Conservation (phyloP, 2,329 filamentous ascomycete species). For the Cladosporium sp. region DNA sequence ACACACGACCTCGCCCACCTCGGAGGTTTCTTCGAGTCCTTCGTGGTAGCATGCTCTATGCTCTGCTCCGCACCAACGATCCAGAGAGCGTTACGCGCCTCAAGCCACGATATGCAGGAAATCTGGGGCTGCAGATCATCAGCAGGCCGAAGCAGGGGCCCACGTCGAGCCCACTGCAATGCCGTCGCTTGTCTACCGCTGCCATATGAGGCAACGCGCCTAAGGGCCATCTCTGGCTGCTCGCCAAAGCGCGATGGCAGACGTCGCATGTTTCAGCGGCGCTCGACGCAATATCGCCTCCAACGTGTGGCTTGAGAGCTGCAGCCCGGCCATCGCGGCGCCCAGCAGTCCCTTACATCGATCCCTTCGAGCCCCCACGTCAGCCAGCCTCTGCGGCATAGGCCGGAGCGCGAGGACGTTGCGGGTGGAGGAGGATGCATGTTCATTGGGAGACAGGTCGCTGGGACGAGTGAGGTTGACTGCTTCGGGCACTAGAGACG, state of each 20-base stretch:
- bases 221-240: neutral
- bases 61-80: neutral
- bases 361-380: slow-evolving; percentile 2
- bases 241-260: neutral
- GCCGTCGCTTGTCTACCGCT: slow-evolving; percentile 4
- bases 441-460: neutral
- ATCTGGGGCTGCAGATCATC: slow-evolving; percentile 13
- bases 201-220: neutral
- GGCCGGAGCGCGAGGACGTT: neutral
- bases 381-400: slow-evolving; percentile 7
- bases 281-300: slow-evolving; percentile 2
- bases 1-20: neutral
- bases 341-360: slow-evolving; percentile 11
- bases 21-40: slow-evolving; percentile 1
- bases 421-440: neutral
- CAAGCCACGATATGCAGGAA: slow-evolving; percentile 14
- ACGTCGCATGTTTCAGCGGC: slow-evolving; percentile 11
- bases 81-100: neutral
- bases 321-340: slow-evolving; percentile 7
- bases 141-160: slow-evolving; percentile 8
- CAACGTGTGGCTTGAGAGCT: slow-evolving; percentile 8
- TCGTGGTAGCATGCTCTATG: neutral
- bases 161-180: neutral
- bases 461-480: slow-evolving; percentile 8
- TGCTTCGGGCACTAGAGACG: slow-evolving; percentile 10